These are phyloP conservation scores for Leccinum subrobustum DNA, from an alignment of 1,284 basidiomycete genomes.

Conservation along the genomic window DNA sequence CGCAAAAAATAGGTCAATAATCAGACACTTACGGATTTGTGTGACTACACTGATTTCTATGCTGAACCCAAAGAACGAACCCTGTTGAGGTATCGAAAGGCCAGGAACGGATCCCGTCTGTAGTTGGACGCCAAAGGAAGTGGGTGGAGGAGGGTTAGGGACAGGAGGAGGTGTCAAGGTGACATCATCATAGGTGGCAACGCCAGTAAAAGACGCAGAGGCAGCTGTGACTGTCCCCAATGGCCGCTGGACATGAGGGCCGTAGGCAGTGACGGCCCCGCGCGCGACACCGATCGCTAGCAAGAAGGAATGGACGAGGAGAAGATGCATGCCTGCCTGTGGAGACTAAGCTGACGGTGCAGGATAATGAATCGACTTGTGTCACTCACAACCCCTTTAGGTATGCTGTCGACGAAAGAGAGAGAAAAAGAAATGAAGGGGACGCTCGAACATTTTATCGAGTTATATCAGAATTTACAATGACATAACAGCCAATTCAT, in stretches of 20 bases:
- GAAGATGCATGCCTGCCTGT: slow-evolving; percentile 16
- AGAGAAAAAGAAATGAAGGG: background rate
- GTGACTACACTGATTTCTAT: slow-evolving; percentile 54
- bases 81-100: slow-evolving; percentile 53
- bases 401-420: background rate
- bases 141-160: slow-evolving; percentile 41
- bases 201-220: slow-evolving; percentile 38
- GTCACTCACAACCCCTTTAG: slow-evolving; percentile 20
- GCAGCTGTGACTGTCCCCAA: slow-evolving; percentile 26
- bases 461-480: background rate
- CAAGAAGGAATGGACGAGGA: slow-evolving; percentile 30
- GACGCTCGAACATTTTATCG: background rate
- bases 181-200: slow-evolving; percentile 46
- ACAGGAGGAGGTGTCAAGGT: slow-evolving; percentile 42
- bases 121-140: slow-evolving; percentile 43
- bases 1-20: background rate
- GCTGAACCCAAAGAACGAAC: slow-evolving; percentile 58
- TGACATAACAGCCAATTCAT: background rate
- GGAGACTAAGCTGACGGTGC: background rate
- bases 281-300: slow-evolving; percentile 10
- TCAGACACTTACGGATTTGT: slow-evolving; percentile 40
- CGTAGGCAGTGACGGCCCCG: slow-evolving; percentile 33
- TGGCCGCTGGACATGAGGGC: slow-evolving; percentile 28
- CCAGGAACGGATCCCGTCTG: slow-evolving; percentile 39
- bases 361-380: background rate